Percentiles rank a stretch among this genome's conserved stretches.
Evolutionary conservation across 345 rosid species (phyloP).

Genomic region (Sonneratia alba): DNA sequence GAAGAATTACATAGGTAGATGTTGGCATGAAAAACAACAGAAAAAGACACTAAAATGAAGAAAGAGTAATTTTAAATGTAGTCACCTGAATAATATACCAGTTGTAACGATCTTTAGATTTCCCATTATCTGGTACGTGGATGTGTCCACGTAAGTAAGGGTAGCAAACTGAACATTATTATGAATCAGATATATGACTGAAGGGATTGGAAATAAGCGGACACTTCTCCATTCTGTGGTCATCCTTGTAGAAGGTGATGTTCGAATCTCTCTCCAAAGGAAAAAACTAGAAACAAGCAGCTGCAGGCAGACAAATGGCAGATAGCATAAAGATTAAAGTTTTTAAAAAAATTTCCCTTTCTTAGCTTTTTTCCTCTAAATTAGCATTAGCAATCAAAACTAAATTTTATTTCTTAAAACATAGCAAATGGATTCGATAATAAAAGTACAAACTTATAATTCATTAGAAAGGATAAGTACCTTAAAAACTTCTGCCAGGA

Average conservation of each 20-base stretch:
- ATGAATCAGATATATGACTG: slow-evolving; percentile 75
- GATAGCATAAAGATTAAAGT: neutral
- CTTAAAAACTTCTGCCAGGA: slow-evolving; percentile 91
- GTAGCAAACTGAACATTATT: slow-evolving; percentile 97
- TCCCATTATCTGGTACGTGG: slow-evolving; percentile 97
- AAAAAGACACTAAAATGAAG: neutral
- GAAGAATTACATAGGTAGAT: neutral
- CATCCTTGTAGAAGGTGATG: slow-evolving; percentile 46
- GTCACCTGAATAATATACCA: slow-evolving; percentile 75
- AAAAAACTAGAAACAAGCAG: slow-evolving; percentile 69
- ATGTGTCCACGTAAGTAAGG: slow-evolving; percentile 74
- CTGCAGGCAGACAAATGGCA: slow-evolving; percentile 25
- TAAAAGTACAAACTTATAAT: neutral
- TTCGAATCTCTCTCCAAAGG: slow-evolving; percentile 59
- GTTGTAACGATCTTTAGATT: slow-evolving; percentile 96
- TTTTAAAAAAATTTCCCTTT: neutral
- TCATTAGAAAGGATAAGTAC: slow-evolving; percentile 20
- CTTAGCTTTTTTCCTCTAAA: neutral
- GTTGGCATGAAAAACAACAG: neutral
- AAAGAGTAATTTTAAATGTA: neutral
- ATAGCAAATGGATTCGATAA: neutral
- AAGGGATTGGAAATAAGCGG: slow-evolving; percentile 76
- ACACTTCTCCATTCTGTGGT: slow-evolving; percentile 84
- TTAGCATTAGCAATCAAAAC: neutral
- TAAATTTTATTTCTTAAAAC: neutral